Evolutionary conservation across 2,329 filamentous ascomycete genomes (phyloP), one percentile per base, ranked within the genome.

Genomic region (Paracamarosporium sp.): DNA sequence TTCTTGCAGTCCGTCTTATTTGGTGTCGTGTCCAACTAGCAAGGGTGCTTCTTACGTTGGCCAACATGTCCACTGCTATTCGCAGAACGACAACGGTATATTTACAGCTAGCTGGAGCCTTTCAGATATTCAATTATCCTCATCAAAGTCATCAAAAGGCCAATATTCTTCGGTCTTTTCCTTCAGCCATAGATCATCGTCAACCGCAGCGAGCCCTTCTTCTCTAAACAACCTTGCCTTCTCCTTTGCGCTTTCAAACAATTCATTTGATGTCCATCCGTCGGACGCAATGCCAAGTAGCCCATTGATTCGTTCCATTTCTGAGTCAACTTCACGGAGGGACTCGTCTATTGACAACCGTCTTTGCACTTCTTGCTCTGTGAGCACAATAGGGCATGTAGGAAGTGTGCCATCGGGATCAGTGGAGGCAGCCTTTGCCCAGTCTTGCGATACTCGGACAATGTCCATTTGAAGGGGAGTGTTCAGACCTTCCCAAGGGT

Each of bases 401-500:
- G 57, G 53, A 6, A 45, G 44, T 1, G 46, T 53, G 20, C 56
- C 57, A 57, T 59, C 55, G 1, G 40, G 0, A 31, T 60, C 27
- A 1, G 27, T 4, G n/a, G 52, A 5, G 11, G 53, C 52, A 6
- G 70, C 50, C 8, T 66, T 55, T 17, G 35, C 13, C 68, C 69
- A 74, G 22, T 61, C 61, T 33, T 68, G 55, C 12, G 55, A 25
- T 5, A 65, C 55, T 12, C 61, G 60, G 36, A 67, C 64, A 28
- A 71, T 51, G 31, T 69, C 67, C 40, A 61, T 62, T 57, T 73
- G 67, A 15, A 75, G 66, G 20, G 61, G 50, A 27, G 65, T 64
- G 43, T 65, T 71, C 31, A 70, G 51, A 22, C 71, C 69, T 56
- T 72, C 61, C 71, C 70, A 75, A 22, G 64, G 71, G 41, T 45